Conservation (phyloP, 169 alveolate species). For the Theileria sp. region DNA sequence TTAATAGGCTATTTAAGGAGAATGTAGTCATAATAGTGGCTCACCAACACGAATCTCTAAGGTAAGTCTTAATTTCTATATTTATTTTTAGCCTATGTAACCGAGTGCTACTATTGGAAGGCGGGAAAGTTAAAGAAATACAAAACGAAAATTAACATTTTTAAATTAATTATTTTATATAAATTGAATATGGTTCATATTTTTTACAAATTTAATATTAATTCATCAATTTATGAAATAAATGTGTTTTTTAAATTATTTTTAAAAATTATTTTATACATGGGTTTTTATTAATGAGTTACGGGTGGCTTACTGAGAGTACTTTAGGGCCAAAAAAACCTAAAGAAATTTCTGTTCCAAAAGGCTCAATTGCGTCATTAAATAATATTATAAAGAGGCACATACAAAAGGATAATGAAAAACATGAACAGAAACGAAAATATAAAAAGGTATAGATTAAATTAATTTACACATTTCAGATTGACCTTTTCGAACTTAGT, state of each 20-base stretch:
- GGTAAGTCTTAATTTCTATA: constrained; percentile 32
- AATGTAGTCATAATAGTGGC: constrained; percentile 58
- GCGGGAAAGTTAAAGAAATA: constrained; percentile 44
- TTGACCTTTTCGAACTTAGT: constrained; percentile 38
- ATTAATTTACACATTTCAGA: background rate
- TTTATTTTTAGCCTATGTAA: constrained; percentile 45
- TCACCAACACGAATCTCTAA: constrained; percentile 57
- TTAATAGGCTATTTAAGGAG: constrained; percentile 36
- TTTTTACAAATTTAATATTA: constrained; percentile 14
- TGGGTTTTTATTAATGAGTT: constrained; percentile 29
- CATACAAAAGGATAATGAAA: constrained; percentile 17
- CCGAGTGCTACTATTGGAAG: constrained; percentile 48
- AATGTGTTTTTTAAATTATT: background rate
- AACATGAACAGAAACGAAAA: constrained; percentile 22
- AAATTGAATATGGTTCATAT: constrained; percentile 28
- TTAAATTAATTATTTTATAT: background rate
- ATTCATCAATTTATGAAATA: constrained; percentile 19
- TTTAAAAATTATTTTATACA: background rate
- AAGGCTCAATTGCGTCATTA: constrained; percentile 45
- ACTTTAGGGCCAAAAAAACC: constrained; percentile 62
- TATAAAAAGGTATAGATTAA: background rate
- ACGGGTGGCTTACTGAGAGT: constrained; percentile 71
- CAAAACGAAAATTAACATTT: background rate
- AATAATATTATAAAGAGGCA: constrained; percentile 44
- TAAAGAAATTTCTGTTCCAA: constrained; percentile 39